phyloP scores from a whole-genome alignment of 1,284 basidiomycete genomes.

The Ustilago shanxiensis region DNA sequence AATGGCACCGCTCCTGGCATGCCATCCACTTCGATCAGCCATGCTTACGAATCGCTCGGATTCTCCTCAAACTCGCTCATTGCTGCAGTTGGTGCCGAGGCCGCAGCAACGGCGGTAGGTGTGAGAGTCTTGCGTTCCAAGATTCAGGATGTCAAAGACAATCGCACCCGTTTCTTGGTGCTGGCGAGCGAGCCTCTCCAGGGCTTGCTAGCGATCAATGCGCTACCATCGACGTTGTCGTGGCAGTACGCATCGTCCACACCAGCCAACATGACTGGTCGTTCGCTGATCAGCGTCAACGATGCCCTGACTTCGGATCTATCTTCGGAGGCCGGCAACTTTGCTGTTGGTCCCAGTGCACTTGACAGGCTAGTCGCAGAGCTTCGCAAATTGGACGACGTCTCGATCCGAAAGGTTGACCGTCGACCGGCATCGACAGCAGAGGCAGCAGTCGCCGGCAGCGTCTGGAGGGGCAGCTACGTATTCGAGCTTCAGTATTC shows the following conservation, averaged over 20 bases:
- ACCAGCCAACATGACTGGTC: slow-evolving; percentile 11
- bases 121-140: slow-evolving; percentile 36
- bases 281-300: slow-evolving; percentile 36
- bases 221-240: slow-evolving; percentile 29
- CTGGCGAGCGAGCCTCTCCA: slow-evolving; percentile 45
- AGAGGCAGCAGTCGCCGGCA: slow-evolving; percentile 4
- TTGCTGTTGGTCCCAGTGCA: slow-evolving; percentile 4
- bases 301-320: slow-evolving; percentile 33
- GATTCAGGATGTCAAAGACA: slow-evolving; percentile 52
- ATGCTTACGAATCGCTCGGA: slow-evolving; percentile 40
- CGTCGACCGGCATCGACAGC: slow-evolving; percentile 33
- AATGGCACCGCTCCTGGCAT: slow-evolving; percentile 46
- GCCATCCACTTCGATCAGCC: slow-evolving; percentile 22
- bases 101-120: slow-evolving; percentile 24
- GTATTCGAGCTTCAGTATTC: slow-evolving; percentile 49
- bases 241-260: slow-evolving; percentile 21
- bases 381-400: slow-evolving; percentile 14
- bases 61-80: slow-evolving; percentile 44
- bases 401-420: slow-evolving; percentile 45
- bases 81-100: slow-evolving; percentile 44
- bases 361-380: slow-evolving; percentile 21
- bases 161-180: slow-evolving; percentile 49
- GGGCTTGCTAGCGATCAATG: slow-evolving; percentile 21
- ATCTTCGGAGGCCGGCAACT: slow-evolving; percentile 24
- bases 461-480: slow-evolving; percentile 46